phyloP scores from a whole-genome alignment of 345 rosid genomes.

The Rhodamnia rubescens region DNA sequence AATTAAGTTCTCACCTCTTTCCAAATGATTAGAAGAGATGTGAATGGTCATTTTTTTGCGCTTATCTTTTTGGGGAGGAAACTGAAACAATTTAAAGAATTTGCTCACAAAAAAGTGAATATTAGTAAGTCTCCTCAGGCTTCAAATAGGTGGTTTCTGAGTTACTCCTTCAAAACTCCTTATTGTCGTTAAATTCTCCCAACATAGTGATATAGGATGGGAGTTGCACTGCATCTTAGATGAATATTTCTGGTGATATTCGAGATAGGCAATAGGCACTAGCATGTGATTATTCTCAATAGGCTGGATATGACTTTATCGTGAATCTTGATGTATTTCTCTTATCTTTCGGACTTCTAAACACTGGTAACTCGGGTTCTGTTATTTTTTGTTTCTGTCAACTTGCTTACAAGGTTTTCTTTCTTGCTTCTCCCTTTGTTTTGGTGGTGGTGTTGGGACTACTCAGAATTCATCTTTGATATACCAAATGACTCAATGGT shows the following conservation, averaged over 20 bases:
- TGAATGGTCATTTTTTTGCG: neutral
- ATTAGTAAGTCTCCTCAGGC: neutral
- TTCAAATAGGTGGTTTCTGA: neutral
- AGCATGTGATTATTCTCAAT: neutral
- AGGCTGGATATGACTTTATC: neutral
- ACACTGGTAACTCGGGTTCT: neutral
- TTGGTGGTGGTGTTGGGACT: neutral
- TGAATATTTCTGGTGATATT: neutral
- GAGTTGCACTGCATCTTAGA: neutral
- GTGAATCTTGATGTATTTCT: neutral
- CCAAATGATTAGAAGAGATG: neutral
- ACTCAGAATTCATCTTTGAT: neutral
- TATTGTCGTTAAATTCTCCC: neutral
- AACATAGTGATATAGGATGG: neutral
- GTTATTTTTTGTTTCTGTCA: neutral
- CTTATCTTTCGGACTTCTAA: neutral
- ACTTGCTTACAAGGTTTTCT: neutral
- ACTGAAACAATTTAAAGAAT: neutral
- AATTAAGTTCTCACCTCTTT: neutral
- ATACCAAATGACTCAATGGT: constrained; percentile 1
- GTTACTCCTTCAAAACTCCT: neutral
- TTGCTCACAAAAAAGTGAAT: neutral
- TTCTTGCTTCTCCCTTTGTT: neutral
- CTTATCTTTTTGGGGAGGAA: neutral
- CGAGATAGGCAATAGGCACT: neutral